phyloP scores from a whole-genome alignment of 2,329 filamentous ascomycete genomes.

The Colletotrichum salicis region DNA sequence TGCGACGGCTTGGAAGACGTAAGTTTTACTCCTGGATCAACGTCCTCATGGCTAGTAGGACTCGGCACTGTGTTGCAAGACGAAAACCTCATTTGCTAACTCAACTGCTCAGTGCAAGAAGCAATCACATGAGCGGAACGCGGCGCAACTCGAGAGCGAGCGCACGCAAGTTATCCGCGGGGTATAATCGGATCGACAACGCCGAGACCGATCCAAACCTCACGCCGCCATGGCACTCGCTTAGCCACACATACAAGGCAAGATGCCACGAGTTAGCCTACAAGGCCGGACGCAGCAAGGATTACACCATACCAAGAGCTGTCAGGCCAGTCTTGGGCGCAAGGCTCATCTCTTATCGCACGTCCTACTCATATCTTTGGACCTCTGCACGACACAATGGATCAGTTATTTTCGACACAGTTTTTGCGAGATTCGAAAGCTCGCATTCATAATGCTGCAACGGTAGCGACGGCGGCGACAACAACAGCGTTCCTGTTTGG shows the following conservation, averaged over 20 bases:
- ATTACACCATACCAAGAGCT: neutral
- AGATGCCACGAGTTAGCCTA: slow-evolving; percentile 9
- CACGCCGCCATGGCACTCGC: neutral
- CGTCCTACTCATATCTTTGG: slow-evolving; percentile 14
- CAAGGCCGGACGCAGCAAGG: neutral
- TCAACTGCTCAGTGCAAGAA: slow-evolving; percentile 79
- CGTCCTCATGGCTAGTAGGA: slow-evolving; percentile 52
- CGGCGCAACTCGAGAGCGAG: slow-evolving; percentile 90
- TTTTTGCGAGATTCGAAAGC: slow-evolving; percentile 15
- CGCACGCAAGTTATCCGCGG: slow-evolving; percentile 94
- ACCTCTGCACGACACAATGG: slow-evolving; percentile 29
- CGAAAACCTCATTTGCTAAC: slow-evolving; percentile 50
- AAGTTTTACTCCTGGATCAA: slow-evolving; percentile 52
- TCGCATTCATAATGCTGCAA: slow-evolving; percentile 22
- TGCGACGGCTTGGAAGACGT: slow-evolving; percentile 92
- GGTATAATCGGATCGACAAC: slow-evolving; percentile 64
- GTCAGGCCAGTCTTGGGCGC: neutral
- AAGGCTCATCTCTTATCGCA: slow-evolving; percentile 13
- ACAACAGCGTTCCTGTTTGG: slow-evolving; percentile 1
- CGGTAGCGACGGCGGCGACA: slow-evolving; percentile 11
- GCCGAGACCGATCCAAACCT: neutral
- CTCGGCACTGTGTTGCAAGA: slow-evolving; percentile 48
- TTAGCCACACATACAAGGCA: neutral
- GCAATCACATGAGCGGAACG: slow-evolving; percentile 94
- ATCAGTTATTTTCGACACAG: slow-evolving; percentile 7